phyloP scores from a whole-genome alignment of 768 basidiomycete species.

The Podaxis sp. region DNA sequence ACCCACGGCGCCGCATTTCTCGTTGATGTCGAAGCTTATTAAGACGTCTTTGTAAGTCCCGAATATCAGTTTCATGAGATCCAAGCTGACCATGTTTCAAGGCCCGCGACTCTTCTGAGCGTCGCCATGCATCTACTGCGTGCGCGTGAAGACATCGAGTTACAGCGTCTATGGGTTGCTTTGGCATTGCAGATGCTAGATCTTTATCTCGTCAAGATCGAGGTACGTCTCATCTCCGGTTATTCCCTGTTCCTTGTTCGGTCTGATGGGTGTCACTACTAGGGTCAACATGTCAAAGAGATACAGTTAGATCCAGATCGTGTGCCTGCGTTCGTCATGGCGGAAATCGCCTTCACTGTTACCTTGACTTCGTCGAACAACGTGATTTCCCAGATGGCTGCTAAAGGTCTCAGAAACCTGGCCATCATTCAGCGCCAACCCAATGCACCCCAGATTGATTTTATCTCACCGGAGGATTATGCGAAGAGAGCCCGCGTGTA shows the following conservation, averaged over 20 bases:
- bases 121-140: slow-evolving; percentile 57
- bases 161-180: slow-evolving; percentile 69
- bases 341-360: slow-evolving; percentile 73
- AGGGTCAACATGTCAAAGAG: slow-evolving; percentile 44
- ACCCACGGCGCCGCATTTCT: slow-evolving; percentile 34
- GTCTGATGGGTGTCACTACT: background rate
- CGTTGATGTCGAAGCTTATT: slow-evolving; percentile 41
- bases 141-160: slow-evolving; percentile 56
- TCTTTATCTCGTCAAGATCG: slow-evolving; percentile 46
- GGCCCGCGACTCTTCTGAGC: slow-evolving; percentile 44
- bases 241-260: background rate
- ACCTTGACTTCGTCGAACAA: slow-evolving; percentile 69
- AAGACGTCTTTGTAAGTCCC: slow-evolving; percentile 44
- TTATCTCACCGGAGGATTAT: slow-evolving; percentile 56
- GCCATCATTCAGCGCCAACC: slow-evolving; percentile 66
- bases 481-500: slow-evolving; percentile 73
- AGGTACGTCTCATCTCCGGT: slow-evolving; percentile 32
- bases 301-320: slow-evolving; percentile 53
- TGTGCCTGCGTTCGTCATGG: slow-evolving; percentile 60
- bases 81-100: slow-evolving; percentile 18
- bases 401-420: slow-evolving; percentile 64
- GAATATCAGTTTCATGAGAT: background rate
- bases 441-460: slow-evolving; percentile 48
- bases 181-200: slow-evolving; percentile 60
- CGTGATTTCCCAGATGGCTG: slow-evolving; percentile 64